These are phyloP conservation scores for Lyophyllum semitale DNA, from an alignment of 768 basidiomycete species.

Conservation along the genomic window DNA sequence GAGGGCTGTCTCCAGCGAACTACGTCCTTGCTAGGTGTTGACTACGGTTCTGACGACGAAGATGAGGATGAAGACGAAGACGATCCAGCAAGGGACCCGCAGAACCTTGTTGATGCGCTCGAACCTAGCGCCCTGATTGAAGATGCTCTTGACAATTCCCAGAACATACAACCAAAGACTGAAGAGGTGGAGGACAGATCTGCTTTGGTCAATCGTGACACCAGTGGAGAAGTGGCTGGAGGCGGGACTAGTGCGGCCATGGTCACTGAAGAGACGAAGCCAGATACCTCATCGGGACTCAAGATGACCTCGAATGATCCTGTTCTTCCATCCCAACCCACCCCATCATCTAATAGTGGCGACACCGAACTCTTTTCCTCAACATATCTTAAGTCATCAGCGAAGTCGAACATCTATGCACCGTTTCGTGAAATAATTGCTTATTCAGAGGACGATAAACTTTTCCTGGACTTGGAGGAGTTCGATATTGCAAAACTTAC, in stretches of 20 bases:
- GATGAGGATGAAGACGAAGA: conserved; percentile 64
- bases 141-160: conserved; percentile 50
- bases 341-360: conserved; percentile 39
- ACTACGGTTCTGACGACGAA: conserved; percentile 69
- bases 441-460: conserved; percentile 56
- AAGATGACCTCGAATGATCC: conserved; percentile 63
- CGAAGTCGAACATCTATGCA: conserved; percentile 48
- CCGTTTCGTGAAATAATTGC: conserved; percentile 65
- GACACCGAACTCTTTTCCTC: conserved; percentile 32
- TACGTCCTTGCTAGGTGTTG: conserved; percentile 40
- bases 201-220: conserved; percentile 27
- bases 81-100: conserved; percentile 56
- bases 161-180: conserved; percentile 34
- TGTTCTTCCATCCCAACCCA: conserved; percentile 44
- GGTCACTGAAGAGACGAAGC: conserved; percentile 27
- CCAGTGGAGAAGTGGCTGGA: background rate
- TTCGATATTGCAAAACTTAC: conserved; percentile 26
- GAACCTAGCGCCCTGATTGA: conserved; percentile 56
- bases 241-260: conserved; percentile 24
- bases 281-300: conserved; percentile 38
- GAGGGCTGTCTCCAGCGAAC: conserved; percentile 16
- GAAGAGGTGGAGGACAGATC: conserved; percentile 62
- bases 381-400: conserved; percentile 36
- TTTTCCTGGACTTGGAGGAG: conserved; percentile 50
- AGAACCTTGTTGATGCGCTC: conserved; percentile 58